Percentiles rank a stretch among this genome's conserved stretches.
These are phyloP conservation scores for Salix arbutifolia DNA, from an alignment of 345 rosid species.

Conservation along the genomic window DNA sequence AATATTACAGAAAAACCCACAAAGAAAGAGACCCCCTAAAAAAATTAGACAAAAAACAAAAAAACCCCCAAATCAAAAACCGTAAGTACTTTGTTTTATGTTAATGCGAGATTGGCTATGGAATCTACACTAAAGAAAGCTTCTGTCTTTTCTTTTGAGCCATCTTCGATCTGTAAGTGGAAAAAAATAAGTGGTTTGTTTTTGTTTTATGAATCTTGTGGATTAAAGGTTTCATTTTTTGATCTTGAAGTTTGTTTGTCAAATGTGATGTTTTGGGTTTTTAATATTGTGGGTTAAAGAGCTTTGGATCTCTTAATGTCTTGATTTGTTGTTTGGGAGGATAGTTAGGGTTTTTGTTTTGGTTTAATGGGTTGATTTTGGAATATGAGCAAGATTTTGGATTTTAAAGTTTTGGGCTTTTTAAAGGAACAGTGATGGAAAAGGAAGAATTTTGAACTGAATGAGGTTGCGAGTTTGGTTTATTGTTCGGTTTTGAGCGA, in stretches of 20 bases:
- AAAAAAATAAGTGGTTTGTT: background rate
- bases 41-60: background rate
- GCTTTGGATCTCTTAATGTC: conserved; percentile 20
- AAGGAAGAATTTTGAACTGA: background rate
- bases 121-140: conserved; percentile 13
- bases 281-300: background rate
- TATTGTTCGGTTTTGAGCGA: background rate
- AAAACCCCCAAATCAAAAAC: conserved; percentile 3
- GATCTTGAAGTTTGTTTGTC: background rate
- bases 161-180: conserved; percentile 44
- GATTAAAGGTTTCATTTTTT: background rate
- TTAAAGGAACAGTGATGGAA: background rate
- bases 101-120: conserved; percentile 13
- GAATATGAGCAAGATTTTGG: background rate
- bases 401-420: background rate
- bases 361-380: conserved; percentile 12
- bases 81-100: background rate
- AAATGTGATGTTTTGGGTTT: conserved; percentile 2
- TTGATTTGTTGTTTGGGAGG: conserved; percentile 12
- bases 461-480: background rate
- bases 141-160: conserved; percentile 7
- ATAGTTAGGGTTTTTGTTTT: conserved; percentile 10
- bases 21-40: background rate
- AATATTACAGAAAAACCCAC: background rate
- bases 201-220: background rate